Evolutionary conservation across 2,329 filamentous ascomycete species (phyloP), one percentile per base, ranked within the genome.

Genomic region (Westerdykella sp.): DNA sequence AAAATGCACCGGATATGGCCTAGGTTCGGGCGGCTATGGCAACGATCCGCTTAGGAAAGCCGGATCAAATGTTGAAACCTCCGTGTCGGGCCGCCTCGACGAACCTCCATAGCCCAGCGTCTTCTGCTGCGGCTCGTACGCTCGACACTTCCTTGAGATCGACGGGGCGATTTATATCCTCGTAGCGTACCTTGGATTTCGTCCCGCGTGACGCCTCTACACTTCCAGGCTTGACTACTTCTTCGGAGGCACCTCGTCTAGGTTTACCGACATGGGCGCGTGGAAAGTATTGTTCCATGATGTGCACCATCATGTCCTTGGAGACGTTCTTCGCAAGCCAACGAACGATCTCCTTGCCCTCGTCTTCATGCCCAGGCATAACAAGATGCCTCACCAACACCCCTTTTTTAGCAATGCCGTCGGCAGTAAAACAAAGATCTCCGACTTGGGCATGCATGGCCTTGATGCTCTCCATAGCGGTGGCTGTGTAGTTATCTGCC

Each of bases 201-300:
- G 55, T 54, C 11, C 62, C 49, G 10, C 50, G 46, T 9, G 48
- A 48, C 16, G 56, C 51, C 15, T 54, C 40, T 14, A 54, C 42
- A 43, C 59, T 54, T n/a, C 59, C 51, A 46, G 65, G 43, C 44
- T 68, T 56, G 43, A 60, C 37, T 22, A 59, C 46, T 13, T 52
- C 60, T 45, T 56, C 44, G 72, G 69, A 53, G 69, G 25, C 30
- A 21, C 53, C 45, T 15, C 61, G 56, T 15, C 51, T 79, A 42
- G 73, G 70, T 69, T 88, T 91, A 3, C 87, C 87, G 1, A 94
- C 87, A 63, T 94, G 81, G 0, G 85, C 87, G 50, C 85, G 79
- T 0, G 87, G 87, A 49, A 81, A 81, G 59, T 93, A 93, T 67
- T 94, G 87, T 66, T 94, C 87, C 87, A 93, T 93, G 51, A 94